These are phyloP conservation scores for Globisporangium ultimum DNA, from an alignment of 352 stramenopile species.

Conservation along the genomic window DNA sequence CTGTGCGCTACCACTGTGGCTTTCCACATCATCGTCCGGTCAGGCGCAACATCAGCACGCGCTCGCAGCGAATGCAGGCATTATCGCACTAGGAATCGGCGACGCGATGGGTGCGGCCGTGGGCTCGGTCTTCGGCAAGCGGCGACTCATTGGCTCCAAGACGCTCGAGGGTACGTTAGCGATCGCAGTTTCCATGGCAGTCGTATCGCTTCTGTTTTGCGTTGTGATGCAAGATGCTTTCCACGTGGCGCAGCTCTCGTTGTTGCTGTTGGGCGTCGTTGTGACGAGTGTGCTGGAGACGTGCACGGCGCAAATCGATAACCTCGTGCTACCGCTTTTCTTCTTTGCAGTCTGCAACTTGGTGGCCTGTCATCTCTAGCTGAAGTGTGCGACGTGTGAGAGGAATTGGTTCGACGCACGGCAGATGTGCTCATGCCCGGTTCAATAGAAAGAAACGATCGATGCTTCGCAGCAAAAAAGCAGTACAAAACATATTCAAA, in stretches of 20 bases:
- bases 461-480: not conserved
- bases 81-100: slow-evolving; percentile 65
- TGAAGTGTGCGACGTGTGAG: no score
- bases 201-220: slow-evolving; percentile 42
- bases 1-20: slow-evolving; percentile 71
- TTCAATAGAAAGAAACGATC: no score
- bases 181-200: slow-evolving; percentile 53
- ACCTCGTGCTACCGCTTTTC: slow-evolving; percentile 76
- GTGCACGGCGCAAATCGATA: slow-evolving; percentile 77
- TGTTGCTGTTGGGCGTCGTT: slow-evolving; percentile 26
- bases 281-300: slow-evolving; percentile 70
- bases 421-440: no score
- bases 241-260: slow-evolving; percentile 17
- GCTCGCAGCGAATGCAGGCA: slow-evolving; percentile 57
- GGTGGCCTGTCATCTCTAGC: slow-evolving; percentile 28
- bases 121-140: slow-evolving; percentile 46
- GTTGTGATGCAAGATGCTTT: not conserved
- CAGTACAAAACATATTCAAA: not conserved
- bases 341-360: slow-evolving; percentile 57
- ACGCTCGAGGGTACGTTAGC: slow-evolving; percentile 59
- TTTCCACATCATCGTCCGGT: slow-evolving; percentile 19
- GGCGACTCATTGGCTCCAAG: slow-evolving; percentile 59
- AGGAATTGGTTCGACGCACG: not conserved
- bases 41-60: not conserved
- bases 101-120: slow-evolving; percentile 76